A percentile compares a stretch with the other conserved stretches of the same genome.
Evolutionary conservation across 2,329 filamentous ascomycete species (phyloP).

Genomic region (Arthrobotrys iridis): DNA sequence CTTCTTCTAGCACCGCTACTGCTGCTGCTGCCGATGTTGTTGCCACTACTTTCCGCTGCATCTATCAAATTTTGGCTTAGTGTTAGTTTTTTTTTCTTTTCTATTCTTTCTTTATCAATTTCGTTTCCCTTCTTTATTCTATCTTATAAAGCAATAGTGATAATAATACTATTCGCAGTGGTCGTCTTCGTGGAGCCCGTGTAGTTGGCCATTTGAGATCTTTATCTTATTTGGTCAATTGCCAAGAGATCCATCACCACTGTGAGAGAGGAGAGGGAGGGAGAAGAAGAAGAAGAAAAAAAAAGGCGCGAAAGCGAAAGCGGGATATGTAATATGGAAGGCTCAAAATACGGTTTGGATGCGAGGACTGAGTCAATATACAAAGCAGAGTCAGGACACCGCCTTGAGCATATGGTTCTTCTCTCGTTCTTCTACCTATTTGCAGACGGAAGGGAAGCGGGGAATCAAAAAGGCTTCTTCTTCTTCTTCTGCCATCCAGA

Average conservation of each 20-base stretch:
- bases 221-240: not conserved
- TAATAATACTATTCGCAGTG: no score
- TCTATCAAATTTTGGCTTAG: conserved; percentile 15
- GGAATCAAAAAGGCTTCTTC: not conserved
- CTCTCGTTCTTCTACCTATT: no score
- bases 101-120: no score
- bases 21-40: not conserved
- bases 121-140: no score
- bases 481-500: no score
- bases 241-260: not conserved
- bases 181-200: not conserved
- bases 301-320: no score
- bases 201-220: not conserved
- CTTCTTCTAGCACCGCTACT: conserved; percentile 22
- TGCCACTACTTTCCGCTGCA: conserved; percentile 17
- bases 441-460: not conserved
- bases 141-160: no score
- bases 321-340: not conserved
- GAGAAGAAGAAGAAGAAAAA: not conserved
- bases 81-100: not conserved
- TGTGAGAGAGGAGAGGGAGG: not conserved
- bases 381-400: no score
- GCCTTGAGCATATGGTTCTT: no score
- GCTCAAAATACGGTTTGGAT: no score
- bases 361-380: no score